Base-by-base conservation (phyloP, 1,284 basidiomycete genomes). In the Somion occarium region DNA sequence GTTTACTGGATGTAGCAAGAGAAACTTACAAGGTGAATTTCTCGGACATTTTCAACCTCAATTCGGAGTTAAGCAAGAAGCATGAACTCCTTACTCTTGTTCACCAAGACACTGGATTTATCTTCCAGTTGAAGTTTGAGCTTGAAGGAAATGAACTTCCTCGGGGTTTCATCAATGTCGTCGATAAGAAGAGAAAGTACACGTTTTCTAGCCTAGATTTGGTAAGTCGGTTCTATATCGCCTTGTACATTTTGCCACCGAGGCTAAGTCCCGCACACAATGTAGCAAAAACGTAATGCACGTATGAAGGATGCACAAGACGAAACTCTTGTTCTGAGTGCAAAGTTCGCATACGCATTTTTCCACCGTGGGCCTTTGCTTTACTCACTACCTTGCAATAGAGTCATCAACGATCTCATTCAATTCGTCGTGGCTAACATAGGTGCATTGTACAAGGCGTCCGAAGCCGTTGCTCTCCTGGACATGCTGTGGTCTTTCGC, bases 1-100 rank as follows among this genome's bases (percentile, higher is more conserved):
- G 82, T 19, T 75, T 96, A 9, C 82, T 98, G 11, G 94, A 98
- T 57, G 90, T 98, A 2, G 95, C 94, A 1, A 80, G 95, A 5
- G 88, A 92, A 63, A 95, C 94, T 0, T 93, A 88, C 71, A 90
- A 88, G 60, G 94, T 97, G 64, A 95, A 95, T 57, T 76, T 93
- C 15, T 79, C 82, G 2, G 93, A 97, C 61, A 92, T 95, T 45
- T 82, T 83, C 54, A 75, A 83, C 46, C 71, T 93, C 34, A 80
- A 79, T 54, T 72, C 73, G 9, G 70, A 69, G 0, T 68, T 91
- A 3, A 73, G 79, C 1, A 78, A 87, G 51, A 71, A 80, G 50
- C 78, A 89, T 56, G 73, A 72, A 2, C 66, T 93, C 1, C 62
- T 93, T 15, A 74, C 75, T 2, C 68, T 91, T 3, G 70, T 83